Base-by-base conservation (phyloP, 139 green algal genomes). In the Tetradesmus lagerheimii region DNA sequence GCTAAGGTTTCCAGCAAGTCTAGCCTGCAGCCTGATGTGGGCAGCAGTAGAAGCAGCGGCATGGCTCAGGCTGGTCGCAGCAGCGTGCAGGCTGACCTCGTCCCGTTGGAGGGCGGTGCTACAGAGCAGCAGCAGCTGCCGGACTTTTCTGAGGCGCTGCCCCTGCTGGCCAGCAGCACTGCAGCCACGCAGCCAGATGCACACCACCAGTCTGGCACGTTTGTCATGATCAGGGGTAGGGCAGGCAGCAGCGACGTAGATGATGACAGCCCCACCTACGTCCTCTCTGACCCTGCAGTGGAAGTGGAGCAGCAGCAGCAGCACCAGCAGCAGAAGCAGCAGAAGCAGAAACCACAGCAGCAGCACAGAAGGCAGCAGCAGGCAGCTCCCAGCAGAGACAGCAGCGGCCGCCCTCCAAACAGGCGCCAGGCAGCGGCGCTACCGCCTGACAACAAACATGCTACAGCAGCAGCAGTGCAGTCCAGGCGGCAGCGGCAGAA, bases 221-320 rank as follows among this genome's bases (percentile, higher is more conserved):
- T 78, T 23, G 8, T 77, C 38, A 20, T 79, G 23, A 87, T 87
- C 57, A 87, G 82, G 57, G 82, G 82, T 6, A 50, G 82, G 11
- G 82, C 82, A 50, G 82, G 82, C 53, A 87, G 82, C 39, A 53
- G 50, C 9, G 38, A 43, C 14, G 25, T 6, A 34, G 29, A 45
- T 6, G n/a, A 75, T n/a, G 76, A 47, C 76, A 47, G 23, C 9
- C 37, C 76, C 35, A 78, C n/a, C 27, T 38, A 8, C n/a, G 18
- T 20, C 8, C 76, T 53, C 4, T 50, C 23, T 8, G 82, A 87
- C 71, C 82, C 82, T 78, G 82, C 82, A 62, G 57, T 87, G 29
- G 82, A 57, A 62, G 82, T 87, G 23, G 57, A 78, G 31, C 47
- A 87, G 34, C 82, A 87, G 82, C 57, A 57, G 23, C 31, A 27